Evolutionary conservation across 2,329 filamentous ascomycete genomes (phyloP), one percentile per base, ranked within the genome.

Genomic region (Cladosporium oxysporum): DNA sequence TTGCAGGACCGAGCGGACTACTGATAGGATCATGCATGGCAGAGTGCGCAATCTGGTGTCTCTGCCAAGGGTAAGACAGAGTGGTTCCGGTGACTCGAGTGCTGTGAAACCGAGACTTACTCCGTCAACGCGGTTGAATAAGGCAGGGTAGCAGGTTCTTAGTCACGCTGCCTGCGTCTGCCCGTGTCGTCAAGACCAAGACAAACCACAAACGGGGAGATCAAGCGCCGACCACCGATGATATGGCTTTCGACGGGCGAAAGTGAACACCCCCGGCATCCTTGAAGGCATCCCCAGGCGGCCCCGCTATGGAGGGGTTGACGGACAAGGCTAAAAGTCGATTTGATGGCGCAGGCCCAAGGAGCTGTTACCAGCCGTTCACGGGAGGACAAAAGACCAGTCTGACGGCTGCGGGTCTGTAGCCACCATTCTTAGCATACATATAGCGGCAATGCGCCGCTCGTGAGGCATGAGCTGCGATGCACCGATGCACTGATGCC

Each of bases 271-370:
- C 61, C 59, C 61, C 61, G 61, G 61, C 35, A 63, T 63, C 50
- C 50, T 63, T 57, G 61, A 63, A 63, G 61, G 61, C 35, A 57
- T 63, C 61, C 61, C 61, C 59, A 29, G 28, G 61, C 61, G 61
- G 61, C 61, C 61, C 61, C 61, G 49, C 61, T 44, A 50, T 57
- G 50, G 61, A 62, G 37, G 50, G 50, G 31, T 55, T 52, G 18
- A 52, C 49, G 61, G 50, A 33, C 29, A 28, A 57, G 50, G 50
- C 61, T 55, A 57, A 47, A 62, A 18, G 50, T 57, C 35, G 61
- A 41, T 63, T 41, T 23, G 35, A 37, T 57, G 61, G 33, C 61
- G 61, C 50, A 35, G 35, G 50, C n/a, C 47, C 52, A 41, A 41
- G 28, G 23, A 37, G 49, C 49, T 63, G 26, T 63, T 63, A 53